Evolutionary conservation across 257 asterid species (phyloP), one percentile per base, ranked within the genome.

Genomic region (Phtheirospermum japonicum): DNA sequence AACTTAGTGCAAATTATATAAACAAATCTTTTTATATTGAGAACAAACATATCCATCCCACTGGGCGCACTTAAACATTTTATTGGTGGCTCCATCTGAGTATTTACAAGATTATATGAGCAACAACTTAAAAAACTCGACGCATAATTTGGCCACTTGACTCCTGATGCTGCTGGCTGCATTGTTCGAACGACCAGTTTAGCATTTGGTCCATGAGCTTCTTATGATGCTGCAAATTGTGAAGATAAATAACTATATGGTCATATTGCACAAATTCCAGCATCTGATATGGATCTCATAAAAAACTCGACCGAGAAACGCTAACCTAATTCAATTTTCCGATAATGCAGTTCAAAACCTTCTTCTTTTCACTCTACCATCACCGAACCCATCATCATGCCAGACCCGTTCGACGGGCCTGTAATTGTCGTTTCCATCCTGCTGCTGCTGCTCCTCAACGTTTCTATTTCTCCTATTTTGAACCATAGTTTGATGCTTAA

Each of bases 351-450:
- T 14, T 85, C 79, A 87, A 74, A 83, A 90, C 73, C 91, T 88
- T 79, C 93, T 84, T 73, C 93, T 79, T 79, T 90, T 90, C 67
- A 48, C 72, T 65, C 85, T 76, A 43, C 79, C 71, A 69, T 83
- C 97, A 14, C 49, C 23, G 63, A 86, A 83, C 34, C 82, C 86
- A 16, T 87, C 85, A 42, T 79, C 90, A 68, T 78, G 86, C 96
- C 95, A 87, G 11, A 71, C 81, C 73, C 78, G 80, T 42, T 74
- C 88, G 30, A 65, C 57, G 6, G 82, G 81, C 53, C 90, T 77
- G 76, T 68, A 83, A 68, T 69, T 79, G 43, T 76, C 90, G 33
- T 83, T 85, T 23, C 28, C 28, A 23, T 23, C 28, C 28, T 23
- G 28, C 28, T 23, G 28, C 67, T 75, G 84, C 68, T 79, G 86